These are phyloP conservation scores for Chalara sp. DNA, from an alignment of 2,329 filamentous ascomycete genomes.

Conservation along the genomic window DNA sequence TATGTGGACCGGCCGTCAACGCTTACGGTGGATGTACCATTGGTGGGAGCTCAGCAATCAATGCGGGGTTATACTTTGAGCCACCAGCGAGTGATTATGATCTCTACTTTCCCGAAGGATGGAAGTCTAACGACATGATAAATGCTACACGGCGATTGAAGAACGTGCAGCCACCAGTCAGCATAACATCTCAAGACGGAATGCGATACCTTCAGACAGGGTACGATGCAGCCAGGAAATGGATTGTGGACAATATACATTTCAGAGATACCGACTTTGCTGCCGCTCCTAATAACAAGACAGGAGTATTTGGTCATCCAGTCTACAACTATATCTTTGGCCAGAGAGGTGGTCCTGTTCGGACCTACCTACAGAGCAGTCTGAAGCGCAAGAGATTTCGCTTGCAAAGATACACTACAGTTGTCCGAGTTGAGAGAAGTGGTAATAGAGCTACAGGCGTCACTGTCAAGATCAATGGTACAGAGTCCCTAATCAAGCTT, in stretches of 20 bases:
- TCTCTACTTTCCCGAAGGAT: slow-evolving; percentile 39
- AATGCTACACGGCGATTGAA: slow-evolving; percentile 39
- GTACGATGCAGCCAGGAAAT: slow-evolving; percentile 39
- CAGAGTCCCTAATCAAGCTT: slow-evolving; percentile 13
- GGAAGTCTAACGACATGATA: slow-evolving; percentile 43
- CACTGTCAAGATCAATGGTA: slow-evolving; percentile 28
- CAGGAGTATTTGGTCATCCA: slow-evolving; percentile 40
- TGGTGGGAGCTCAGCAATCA: slow-evolving; percentile 46
- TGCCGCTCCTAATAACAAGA: slow-evolving; percentile 37
- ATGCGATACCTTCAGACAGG: slow-evolving; percentile 40
- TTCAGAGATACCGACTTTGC: slow-evolving; percentile 42
- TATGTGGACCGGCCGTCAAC: slow-evolving; percentile 35
- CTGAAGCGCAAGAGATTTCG: slow-evolving; percentile 35
- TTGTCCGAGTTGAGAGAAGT: slow-evolving; percentile 37
- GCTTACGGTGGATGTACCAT: slow-evolving; percentile 43
- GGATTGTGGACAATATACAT: slow-evolving; percentile 42
- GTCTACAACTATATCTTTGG: slow-evolving; percentile 41
- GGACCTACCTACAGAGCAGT: slow-evolving; percentile 43
- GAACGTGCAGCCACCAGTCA: slow-evolving; percentile 35
- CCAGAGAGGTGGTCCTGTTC: slow-evolving; percentile 41
- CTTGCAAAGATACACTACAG: slow-evolving; percentile 36
- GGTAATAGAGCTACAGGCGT: slow-evolving; percentile 35
- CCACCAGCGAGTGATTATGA: slow-evolving; percentile 47
- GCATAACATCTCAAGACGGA: slow-evolving; percentile 37
- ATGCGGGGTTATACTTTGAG: slow-evolving; percentile 46